Conservation (phyloP, 2,329 filamentous ascomycete species). For the Pyrenochaeta sp. region DNA sequence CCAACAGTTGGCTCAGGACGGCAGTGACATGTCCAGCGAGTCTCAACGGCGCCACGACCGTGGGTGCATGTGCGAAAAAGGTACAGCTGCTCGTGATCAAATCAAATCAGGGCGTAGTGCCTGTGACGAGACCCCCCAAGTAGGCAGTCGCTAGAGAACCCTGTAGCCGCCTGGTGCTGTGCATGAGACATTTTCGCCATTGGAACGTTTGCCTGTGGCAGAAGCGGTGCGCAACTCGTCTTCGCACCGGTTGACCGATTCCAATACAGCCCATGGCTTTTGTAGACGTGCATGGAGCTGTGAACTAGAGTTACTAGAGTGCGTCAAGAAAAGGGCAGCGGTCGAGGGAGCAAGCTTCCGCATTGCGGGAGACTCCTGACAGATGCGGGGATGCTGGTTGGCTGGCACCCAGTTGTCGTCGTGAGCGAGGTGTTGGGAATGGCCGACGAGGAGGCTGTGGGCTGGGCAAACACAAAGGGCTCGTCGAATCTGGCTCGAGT, state of each 20-base stretch:
- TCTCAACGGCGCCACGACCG: not conserved
- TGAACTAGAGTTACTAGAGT: constrained; percentile 12
- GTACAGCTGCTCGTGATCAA: constrained; percentile 2
- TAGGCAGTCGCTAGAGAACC: constrained; percentile 10
- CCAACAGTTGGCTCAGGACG: not conserved
- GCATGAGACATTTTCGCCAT: constrained; percentile 44
- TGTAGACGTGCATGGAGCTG: no score
- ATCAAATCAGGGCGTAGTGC: constrained; percentile 1
- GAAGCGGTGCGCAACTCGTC: constrained; percentile 2
- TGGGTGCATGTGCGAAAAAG: not conserved
- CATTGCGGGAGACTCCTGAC: constrained; percentile 1
- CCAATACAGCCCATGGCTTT: constrained; percentile 11
- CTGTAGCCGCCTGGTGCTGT: constrained; percentile 16
- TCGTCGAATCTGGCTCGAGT: no score
- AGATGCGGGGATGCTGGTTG: constrained; percentile 12
- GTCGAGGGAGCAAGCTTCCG: constrained; percentile 8
- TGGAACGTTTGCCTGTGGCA: constrained; percentile 21
- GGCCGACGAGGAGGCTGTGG: constrained; percentile 19
- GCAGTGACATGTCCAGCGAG: not conserved
- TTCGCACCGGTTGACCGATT: constrained; percentile 3
- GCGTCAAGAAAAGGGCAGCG: not conserved
- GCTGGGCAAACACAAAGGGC: constrained; percentile 17
- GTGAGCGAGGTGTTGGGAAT: constrained; percentile 1
- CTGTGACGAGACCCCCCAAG: constrained; percentile 1
- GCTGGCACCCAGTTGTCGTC: constrained; percentile 4